These are phyloP conservation scores for Crithidia acanthocephali DNA, from an alignment of 208 protist genomes.

Conservation along the genomic window DNA sequence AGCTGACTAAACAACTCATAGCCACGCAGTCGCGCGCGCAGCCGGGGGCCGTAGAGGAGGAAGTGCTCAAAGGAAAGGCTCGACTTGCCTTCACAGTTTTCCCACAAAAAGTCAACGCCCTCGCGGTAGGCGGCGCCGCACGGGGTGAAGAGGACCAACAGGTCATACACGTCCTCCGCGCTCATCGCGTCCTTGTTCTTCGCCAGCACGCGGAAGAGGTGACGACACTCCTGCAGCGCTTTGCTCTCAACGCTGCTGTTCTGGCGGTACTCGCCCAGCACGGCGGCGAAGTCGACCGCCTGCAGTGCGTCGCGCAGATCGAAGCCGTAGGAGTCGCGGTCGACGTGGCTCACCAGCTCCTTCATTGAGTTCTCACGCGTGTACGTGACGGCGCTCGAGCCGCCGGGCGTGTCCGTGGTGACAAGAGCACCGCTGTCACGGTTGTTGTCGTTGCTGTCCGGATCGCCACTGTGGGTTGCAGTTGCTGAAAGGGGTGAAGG, in stretches of 20 bases:
- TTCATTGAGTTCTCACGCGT: constrained; percentile 7
- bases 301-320: constrained; percentile 22
- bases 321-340: constrained; percentile 24
- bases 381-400: not conserved
- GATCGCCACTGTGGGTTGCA: no score
- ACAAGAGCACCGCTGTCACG: constrained; percentile 1
- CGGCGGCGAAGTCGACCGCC: constrained; percentile 18
- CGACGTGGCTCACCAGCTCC: constrained; percentile 31
- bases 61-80: constrained; percentile 60
- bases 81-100: constrained; percentile 65
- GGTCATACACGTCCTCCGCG: constrained; percentile 58
- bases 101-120: constrained; percentile 70
- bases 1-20: constrained; percentile 59
- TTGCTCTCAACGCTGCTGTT: constrained; percentile 7
- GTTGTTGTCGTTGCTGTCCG: not conserved
- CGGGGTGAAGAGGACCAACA: constrained; percentile 68
- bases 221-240: constrained; percentile 23
- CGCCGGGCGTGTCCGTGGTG: not conserved
- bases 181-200: constrained; percentile 47
- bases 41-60: constrained; percentile 44
- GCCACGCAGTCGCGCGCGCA: constrained; percentile 57
- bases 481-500: not conserved
- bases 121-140: constrained; percentile 57
- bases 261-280: constrained; percentile 15
- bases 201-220: constrained; percentile 53